Base-by-base conservation (phyloP, 1,284 basidiomycete species). In the Anthracocystis setariae region DNA sequence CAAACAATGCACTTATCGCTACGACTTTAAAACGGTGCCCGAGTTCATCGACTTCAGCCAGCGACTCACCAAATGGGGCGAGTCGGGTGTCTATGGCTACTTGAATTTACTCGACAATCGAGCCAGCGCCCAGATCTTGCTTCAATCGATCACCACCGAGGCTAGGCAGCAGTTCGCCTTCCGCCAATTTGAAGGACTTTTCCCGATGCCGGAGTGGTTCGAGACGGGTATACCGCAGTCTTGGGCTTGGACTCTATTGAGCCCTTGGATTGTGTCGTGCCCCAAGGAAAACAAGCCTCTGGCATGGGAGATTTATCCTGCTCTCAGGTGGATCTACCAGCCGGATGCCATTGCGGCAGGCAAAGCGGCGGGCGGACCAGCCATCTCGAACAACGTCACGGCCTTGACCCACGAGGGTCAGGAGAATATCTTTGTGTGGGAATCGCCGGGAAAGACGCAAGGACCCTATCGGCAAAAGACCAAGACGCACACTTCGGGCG, bases 231-330 rank as follows among this genome's bases (percentile, higher is more conserved):
- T 76, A 15, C 70, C 70, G 1, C 75, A 77, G 50, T 50, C 66
- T n/a, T 76, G 64, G 66, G 61, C 71, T n/a, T 78, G 76, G 76
- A 75, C 74, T n/a, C 46, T 78, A 47, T 64, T 78, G 35, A 56
- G 57, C 13, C 59, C 51, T 13, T 78, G 58, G 51, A 76, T 78
- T 42, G 62, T 52, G 2, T 56, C 46, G 4, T 78, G 76, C 38
- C 76, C 76, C 1, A 17, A 43, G 18, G 56, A 69, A 45, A 78
- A 78, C 47, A 12, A 44, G 47, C 76, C 74, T 10, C 35, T 78
- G 10, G 58, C 56, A 3, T 78, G 64, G 61, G 58, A 67, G 38
- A 75, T 78, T 68, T 78, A 65, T 55, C 74, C 76, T 3, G 50
- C 52, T n/a, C 76, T 78, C 46, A 61, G 48, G 27, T 64, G 76